Conservation (phyloP, 306 rosid species). For the Erythrophleum fordii region DNA sequence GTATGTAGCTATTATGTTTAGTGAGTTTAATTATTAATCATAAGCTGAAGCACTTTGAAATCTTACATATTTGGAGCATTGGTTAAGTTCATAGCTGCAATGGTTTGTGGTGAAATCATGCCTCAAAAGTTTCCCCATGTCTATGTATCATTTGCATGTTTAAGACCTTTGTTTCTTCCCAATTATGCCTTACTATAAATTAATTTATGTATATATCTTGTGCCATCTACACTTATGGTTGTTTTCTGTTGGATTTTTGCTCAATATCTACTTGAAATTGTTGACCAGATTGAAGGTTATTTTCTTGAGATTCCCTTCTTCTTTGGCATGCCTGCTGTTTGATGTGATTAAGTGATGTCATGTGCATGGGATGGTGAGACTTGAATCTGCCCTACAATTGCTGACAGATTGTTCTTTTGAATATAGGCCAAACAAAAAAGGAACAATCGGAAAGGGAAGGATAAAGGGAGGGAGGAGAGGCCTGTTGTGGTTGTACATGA, state of each 20-base stretch:
- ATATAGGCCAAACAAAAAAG: slow-evolving; percentile 89
- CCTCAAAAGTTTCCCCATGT: not conserved
- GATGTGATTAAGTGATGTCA: not conserved
- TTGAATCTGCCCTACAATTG: slow-evolving; percentile 13
- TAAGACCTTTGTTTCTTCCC: slow-evolving; percentile 15
- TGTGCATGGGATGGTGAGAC: slow-evolving; percentile 5
- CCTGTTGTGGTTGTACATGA: slow-evolving; percentile 46
- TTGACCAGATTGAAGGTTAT: not conserved
- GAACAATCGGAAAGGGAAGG: slow-evolving; percentile 85
- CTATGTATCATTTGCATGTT: slow-evolving; percentile 5
- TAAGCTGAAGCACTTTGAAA: not conserved
- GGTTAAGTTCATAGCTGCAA: not conserved
- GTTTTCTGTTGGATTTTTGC: not conserved
- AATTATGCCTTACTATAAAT: not conserved
- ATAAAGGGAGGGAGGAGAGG: slow-evolving; percentile 83
- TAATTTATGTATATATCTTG: not conserved
- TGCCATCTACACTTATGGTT: not conserved
- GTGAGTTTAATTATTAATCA: not conserved
- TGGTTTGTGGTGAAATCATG: slow-evolving; percentile 32
- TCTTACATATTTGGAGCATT: not conserved
- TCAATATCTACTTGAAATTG: not conserved
- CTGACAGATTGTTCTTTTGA: slow-evolving; percentile 19
- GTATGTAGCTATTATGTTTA: slow-evolving; percentile 2
- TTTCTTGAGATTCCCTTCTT: slow-evolving; percentile 30
- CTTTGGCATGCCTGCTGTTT: slow-evolving; percentile 18